Evolutionary conservation across 2,329 filamentous ascomycete species (phyloP), one percentile per base, ranked within the genome.

Genomic region (Beauveria caledonica): DNA sequence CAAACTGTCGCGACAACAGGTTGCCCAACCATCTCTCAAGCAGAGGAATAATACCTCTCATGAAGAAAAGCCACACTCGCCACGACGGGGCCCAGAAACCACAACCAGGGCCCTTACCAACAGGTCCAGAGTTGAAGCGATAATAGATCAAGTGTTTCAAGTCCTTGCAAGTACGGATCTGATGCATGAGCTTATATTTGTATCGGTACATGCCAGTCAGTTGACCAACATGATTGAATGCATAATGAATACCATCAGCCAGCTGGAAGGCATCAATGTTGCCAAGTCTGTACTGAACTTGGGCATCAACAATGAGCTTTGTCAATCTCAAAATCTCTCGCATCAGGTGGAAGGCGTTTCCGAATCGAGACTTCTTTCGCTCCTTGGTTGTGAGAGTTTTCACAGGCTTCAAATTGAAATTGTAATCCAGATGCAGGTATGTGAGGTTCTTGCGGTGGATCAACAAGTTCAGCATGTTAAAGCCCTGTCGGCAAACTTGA

Each of bases 101-200:
- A 74, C 94, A 99, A 27, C 94, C 94, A 66, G 95, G 94, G 45
- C 94, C 94, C 73, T 99, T 99, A 9, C 94, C 94, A 21, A 99
- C 95, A 11, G 93, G 90, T 0, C 92, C 94, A 62, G 92, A 92
- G 74, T 99, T 99, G 78, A 99, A 99, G 54, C 93, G 89, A 74
- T 97, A 97, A 78, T 99, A 99, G 66, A 99, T 97, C 63, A 99
- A 78, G 83, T 99, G 94, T 83, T 99, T 99, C 71, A 99, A 74
- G 76, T 99, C 94, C 76, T 99, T 99, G 80, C 94, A 99, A 0
- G 94, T 96, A 68, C 94, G 90, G 68, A 99, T 99, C 75, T 99
- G 94, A 73, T 99, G 94, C 94, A 99, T 99, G 60, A 99, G 82
- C 81, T 99, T 99, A 80, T 99, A 99, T 81, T 99, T 99, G 83